Base-by-base conservation (phyloP, 129 eudicot genomes). In the Escallonia rubra region DNA sequence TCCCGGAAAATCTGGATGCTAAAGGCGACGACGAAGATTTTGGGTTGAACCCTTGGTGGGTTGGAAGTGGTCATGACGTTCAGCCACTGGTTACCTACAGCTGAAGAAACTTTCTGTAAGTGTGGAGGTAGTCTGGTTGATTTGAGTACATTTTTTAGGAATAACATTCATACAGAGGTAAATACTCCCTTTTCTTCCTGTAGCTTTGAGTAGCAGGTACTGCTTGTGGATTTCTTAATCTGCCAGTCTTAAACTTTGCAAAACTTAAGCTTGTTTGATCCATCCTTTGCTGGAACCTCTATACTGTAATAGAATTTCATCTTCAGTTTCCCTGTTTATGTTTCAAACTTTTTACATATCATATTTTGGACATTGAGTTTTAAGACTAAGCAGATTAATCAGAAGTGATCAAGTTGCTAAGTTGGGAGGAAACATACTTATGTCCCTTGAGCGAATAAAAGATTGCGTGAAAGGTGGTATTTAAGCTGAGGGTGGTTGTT, bases 11-110 rank as follows among this genome's bases (percentile, higher is more conserved):
- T 69, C 53, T 52, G 46, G 81, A 72, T 45, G 82, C 66, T 49
- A 81, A 80, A 53, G 62, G 43, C 49, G 47, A 69, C 57, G 63
- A 41, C 40, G 75, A 60, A 64, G 71, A 71, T 73, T 72, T 59
- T 63, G 81, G 69, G 46, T 54, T 62, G 44, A 64, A 71, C 73
- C 72, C 77, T 41, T 72, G 70, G 77, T 82, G 88, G 89, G 74
- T 48, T 64, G 82, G 59, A 51, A 56, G 57, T 9, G 70, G 73
- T 61, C 67, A 12, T 44, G 61, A 58, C 74, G 72, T 65, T 53
- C 82, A 81, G 67, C 67, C 75, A 3, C 64, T 72, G 53, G 58
- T 72, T 45, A 66, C 79, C 2, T 41, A 67, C 39, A 66, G 65
- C 71, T 78, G 81, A 39, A 45, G 43, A 6, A 15, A 3, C 51